phyloP scores from a whole-genome alignment of 441 rosid genomes.

The Pelargonium fulgidum region DNA sequence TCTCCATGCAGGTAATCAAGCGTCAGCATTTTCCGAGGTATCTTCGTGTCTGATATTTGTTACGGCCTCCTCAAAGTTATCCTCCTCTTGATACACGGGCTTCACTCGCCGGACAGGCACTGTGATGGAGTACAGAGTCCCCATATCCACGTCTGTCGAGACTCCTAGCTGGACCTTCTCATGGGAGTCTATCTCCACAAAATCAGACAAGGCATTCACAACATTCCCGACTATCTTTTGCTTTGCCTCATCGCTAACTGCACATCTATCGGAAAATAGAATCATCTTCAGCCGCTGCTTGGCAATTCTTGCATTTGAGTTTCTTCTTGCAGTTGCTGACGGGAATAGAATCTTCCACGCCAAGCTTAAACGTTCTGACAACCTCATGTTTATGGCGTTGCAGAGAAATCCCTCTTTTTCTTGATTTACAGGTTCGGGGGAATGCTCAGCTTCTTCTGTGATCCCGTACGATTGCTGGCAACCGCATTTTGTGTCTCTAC shows the following conservation, averaged over 20 bases:
- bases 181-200: conserved; percentile 92
- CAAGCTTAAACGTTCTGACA: conserved; percentile 72
- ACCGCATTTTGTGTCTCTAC: background rate
- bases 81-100: conserved; percentile 70
- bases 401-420: conserved; percentile 72
- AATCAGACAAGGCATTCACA: conserved; percentile 69
- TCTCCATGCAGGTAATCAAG: background rate
- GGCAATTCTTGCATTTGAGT: conserved; percentile 90
- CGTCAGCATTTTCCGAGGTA: conserved; percentile 43
- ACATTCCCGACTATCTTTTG: conserved; percentile 76
- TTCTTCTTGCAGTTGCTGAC: conserved; percentile 54
- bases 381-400: conserved; percentile 68
- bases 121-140: conserved; percentile 85
- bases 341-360: conserved; percentile 97
- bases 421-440: conserved; percentile 45
- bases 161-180: conserved; percentile 92
- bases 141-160: conserved; percentile 73
- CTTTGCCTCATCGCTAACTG: conserved; percentile 92
- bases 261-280: conserved; percentile 94
- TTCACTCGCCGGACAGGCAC: conserved; percentile 91
- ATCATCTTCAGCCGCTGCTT: conserved; percentile 96
- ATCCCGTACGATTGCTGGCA: conserved; percentile 20
- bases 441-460: conserved; percentile 42
- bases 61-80: conserved; percentile 38
- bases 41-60: conserved; percentile 72